phyloP scores from a whole-genome alignment of 2,329 filamentous ascomycete genomes.

The Cytospora chrysosperma region DNA sequence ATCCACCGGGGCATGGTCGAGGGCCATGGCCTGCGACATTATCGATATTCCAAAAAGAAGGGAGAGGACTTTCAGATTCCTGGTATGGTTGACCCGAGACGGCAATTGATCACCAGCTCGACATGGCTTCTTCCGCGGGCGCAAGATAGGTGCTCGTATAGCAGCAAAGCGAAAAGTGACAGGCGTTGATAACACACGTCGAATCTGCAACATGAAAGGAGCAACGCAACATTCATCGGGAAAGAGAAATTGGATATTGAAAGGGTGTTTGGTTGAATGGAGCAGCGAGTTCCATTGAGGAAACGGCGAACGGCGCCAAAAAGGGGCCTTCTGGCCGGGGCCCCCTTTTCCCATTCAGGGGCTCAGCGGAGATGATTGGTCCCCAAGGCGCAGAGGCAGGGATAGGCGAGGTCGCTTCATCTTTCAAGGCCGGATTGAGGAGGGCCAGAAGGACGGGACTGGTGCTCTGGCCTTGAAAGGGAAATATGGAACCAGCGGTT shows the following conservation, averaged over 20 bases:
- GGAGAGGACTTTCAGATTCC: slow-evolving; percentile 9
- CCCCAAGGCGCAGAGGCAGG: background rate
- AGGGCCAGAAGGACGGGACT: background rate
- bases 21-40: slow-evolving; percentile 19
- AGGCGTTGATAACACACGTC: slow-evolving; percentile 13
- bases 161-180: slow-evolving; percentile 12
- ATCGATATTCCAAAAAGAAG: slow-evolving; percentile 19
- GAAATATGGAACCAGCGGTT: background rate
- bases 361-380: slow-evolving; percentile 22
- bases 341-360: slow-evolving; percentile 16
- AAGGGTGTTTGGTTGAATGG: slow-evolving; percentile 14
- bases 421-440: slow-evolving; percentile 7
- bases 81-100: slow-evolving; percentile 16
- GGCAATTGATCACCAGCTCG: slow-evolving; percentile 18
- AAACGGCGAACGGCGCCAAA: slow-evolving; percentile 13
- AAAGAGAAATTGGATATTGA: slow-evolving; percentile 11
- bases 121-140: slow-evolving; percentile 20
- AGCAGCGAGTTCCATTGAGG: slow-evolving; percentile 19
- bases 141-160: background rate
- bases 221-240: slow-evolving; percentile 7
- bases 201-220: slow-evolving; percentile 21
- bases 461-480: background rate
- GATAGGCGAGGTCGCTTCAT: background rate
- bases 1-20: slow-evolving; percentile 16
- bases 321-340: slow-evolving; percentile 17